These are phyloP conservation scores for Senna siamea DNA, from an alignment of 306 rosid species.

Conservation along the genomic window DNA sequence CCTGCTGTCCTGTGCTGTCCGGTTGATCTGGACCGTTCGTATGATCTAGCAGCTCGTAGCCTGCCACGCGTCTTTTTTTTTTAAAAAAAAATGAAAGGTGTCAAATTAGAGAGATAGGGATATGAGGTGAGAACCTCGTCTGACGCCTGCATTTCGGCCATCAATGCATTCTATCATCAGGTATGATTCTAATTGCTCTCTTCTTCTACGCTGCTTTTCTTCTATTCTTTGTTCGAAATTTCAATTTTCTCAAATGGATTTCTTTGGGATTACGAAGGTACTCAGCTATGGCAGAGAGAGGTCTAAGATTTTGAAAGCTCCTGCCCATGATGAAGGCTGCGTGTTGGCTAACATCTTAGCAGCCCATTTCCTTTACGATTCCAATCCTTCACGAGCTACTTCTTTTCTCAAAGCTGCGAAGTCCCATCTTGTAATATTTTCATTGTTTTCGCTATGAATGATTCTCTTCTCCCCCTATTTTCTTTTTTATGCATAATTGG, in stretches of 20 bases:
- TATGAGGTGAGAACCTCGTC: constrained; percentile 74
- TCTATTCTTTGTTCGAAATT: neutral
- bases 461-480: neutral
- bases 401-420: constrained; percentile 60
- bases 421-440: constrained; percentile 58
- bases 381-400: constrained; percentile 58
- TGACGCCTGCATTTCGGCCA: too few species aligned
- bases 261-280: constrained; percentile 49
- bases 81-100: too few species aligned
- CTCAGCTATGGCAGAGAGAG: constrained; percentile 73
- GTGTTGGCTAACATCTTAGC: constrained; percentile 83
- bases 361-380: constrained; percentile 57
- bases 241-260: constrained; percentile 37
- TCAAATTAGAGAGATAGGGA: constrained; percentile 67
- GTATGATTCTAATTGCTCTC: constrained; percentile 41
- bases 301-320: constrained; percentile 76
- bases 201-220: neutral
- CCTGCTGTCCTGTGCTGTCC: too few species aligned
- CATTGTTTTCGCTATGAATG: neutral
- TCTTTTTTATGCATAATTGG: too few species aligned
- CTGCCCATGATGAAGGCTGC: constrained; percentile 63
- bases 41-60: too few species aligned
- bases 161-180: constrained; percentile 73
- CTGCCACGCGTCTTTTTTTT: too few species aligned
- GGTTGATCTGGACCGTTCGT: too few species aligned